A percentile compares a stretch with the other conserved stretches of the same genome.
phyloP scores from a whole-genome alignment of 2,329 filamentous ascomycete species.

The Acephala macrosclerotiorum region DNA sequence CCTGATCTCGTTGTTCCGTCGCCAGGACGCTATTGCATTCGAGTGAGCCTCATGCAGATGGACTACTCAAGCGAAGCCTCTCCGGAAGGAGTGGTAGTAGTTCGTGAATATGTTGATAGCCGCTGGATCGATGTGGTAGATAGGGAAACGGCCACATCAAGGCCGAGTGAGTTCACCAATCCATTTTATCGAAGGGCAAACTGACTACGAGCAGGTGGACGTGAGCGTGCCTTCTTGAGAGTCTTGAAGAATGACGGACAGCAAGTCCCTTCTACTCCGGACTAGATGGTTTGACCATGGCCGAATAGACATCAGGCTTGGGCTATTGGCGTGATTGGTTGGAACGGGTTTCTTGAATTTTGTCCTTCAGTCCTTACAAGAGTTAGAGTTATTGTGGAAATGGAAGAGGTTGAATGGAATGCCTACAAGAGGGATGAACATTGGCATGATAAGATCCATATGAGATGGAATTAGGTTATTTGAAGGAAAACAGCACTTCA shows the following conservation, averaged over 20 bases:
- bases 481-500: background rate
- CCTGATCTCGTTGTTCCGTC: conserved; percentile 40
- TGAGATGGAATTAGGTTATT: background rate
- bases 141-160: conserved; percentile 27
- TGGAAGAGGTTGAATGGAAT: background rate
- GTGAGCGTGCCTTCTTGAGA: conserved; percentile 39
- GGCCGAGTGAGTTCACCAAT: conserved; percentile 36
- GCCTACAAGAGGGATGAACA: background rate
- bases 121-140: conserved; percentile 39
- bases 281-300: conserved; percentile 8
- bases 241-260: conserved; percentile 41
- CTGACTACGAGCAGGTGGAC: conserved; percentile 36
- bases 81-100: conserved; percentile 33
- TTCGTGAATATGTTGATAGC: conserved; percentile 39
- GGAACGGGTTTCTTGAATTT: background rate
- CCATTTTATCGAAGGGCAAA: background rate
- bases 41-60: conserved; percentile 42
- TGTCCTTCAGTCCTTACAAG: conserved; percentile 6
- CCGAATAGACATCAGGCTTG: background rate
- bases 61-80: conserved; percentile 36
- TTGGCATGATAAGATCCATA: background rate
- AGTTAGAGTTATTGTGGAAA: background rate
- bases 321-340: background rate
- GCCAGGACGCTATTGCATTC: conserved; percentile 40
- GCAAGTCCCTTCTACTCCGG: conserved; percentile 30